These are phyloP conservation scores for Cicer judaicum DNA, from an alignment of 306 rosid species.

Conservation along the genomic window DNA sequence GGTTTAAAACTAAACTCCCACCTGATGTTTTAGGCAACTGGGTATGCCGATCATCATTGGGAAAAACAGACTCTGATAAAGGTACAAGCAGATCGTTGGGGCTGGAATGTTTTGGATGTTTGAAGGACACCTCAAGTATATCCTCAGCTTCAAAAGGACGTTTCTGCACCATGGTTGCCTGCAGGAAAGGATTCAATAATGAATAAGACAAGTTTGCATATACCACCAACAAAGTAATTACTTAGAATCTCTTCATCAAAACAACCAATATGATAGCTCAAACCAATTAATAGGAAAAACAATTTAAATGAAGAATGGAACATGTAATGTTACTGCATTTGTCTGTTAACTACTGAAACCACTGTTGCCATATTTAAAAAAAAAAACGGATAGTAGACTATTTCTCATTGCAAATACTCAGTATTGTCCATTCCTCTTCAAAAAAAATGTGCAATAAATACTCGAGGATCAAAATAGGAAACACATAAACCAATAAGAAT, in stretches of 20 bases:
- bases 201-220: constrained; percentile 1
- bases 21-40: constrained; percentile 59
- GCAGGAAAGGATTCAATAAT: constrained; percentile 42
- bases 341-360: constrained; percentile 7
- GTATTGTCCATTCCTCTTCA: no score
- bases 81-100: constrained; percentile 59
- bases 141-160: constrained; percentile 78
- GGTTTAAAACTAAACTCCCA: constrained; percentile 49
- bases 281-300: not conserved
- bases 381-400: no score
- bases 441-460: no score
- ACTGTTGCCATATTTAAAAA: not conserved
- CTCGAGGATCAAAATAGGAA: no score
- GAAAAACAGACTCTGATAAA: constrained; percentile 75
- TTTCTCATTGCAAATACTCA: no score
- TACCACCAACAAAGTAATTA: not conserved
- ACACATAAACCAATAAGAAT: no score
- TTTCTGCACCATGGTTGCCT: constrained; percentile 84
- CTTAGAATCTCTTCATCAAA: constrained; percentile 24
- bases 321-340: not conserved
- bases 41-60: constrained; percentile 46
- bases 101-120: constrained; percentile 70
- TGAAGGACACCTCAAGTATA: constrained; percentile 63
- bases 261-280: not conserved
- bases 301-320: not conserved